Evolutionary conservation across 371 early-diverging fungal species (phyloP), one percentile per base, ranked within the genome.

Genomic region (Chytridiales sp.): DNA sequence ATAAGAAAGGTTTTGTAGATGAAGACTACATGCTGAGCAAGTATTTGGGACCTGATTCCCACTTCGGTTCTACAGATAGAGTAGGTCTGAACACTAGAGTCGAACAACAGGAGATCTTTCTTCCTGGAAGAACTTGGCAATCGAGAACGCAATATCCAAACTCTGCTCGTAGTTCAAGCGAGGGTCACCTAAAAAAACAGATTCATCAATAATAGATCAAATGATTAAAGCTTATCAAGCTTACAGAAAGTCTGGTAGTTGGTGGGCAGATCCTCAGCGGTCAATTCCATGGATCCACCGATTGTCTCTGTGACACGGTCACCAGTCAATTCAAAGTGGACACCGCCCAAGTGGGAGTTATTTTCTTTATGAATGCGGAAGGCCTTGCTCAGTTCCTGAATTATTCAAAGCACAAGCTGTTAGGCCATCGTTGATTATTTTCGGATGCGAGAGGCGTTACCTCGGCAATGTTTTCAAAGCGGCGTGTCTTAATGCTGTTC

Each of bases 221-320:
- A 40, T 9, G 22, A 26, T 9, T 15, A 48, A 2, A 48, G 47
- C 40, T 62, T 74, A 73, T 78, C 68, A 13, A 77, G 76, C 56
- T 97, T 97, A 73, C 97, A 97, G 76, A 89, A 89, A 9, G 95
- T 94, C 76, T 91, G 91, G 71, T 97, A 95, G 67, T 96, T 95
- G 30, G 74, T 82, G 46, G 85, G 69, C 21, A 97, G 74, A 58
- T 95, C 94, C 17, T 73, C 69, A 46, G 89, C 90, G 39, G 71
- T 74, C 46, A 96, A 73, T 60, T 95, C 87, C 93, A 91, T 93
- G 6, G 95, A 94, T 6, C 98, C 98, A 53, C 98, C 98, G 47
- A 92, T 83, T 68, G 95, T 93, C 77, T 97, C 98, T 62, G 82
- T 70, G 36, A 72, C 77, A 24, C 65, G 65, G 56, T 96, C 95